Percentiles rank a stretch among this genome's conserved stretches.
These are phyloP conservation scores for Cocos nucifera DNA, from an alignment of 176 grass and related monocot species.

Conservation along the genomic window DNA sequence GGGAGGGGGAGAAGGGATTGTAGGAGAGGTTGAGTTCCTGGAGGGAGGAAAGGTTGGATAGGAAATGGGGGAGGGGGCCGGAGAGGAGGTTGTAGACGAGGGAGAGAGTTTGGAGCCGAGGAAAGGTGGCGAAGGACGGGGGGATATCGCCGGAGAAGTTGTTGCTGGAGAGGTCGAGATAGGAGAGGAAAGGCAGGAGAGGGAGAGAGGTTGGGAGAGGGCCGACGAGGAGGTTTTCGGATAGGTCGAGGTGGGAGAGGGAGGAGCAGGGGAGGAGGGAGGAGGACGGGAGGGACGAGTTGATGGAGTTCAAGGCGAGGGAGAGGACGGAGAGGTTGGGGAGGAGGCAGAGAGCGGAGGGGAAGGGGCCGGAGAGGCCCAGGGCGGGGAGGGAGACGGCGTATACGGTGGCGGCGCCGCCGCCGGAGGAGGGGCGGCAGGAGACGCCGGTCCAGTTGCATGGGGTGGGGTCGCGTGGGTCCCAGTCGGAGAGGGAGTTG, in stretches of 20 bases:
- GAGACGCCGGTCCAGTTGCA: slow-evolving; percentile 19
- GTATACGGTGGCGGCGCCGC: neutral
- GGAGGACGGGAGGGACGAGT: neutral
- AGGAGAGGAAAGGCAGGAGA: neutral
- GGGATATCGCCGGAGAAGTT: slow-evolving; percentile 12
- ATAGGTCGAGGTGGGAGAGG: slow-evolving; percentile 20
- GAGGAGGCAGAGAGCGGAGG: slow-evolving; percentile 3
- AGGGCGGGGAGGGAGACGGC: neutral
- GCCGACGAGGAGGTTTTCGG: neutral
- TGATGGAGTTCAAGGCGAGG: slow-evolving; percentile 1
- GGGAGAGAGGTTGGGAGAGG: neutral
- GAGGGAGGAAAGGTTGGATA: slow-evolving; percentile 6
- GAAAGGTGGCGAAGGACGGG: neutral
- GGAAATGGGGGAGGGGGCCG: neutral
- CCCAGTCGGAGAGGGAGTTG: slow-evolving; percentile 6
- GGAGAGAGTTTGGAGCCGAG: neutral
- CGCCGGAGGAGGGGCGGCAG: neutral
- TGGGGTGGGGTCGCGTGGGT: slow-evolving; percentile 8
- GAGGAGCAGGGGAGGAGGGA: slow-evolving; percentile 9
- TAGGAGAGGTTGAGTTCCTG: slow-evolving; percentile 11
- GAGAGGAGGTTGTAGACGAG: slow-evolving; percentile 7
- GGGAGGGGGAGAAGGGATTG: slow-evolving; percentile 6
- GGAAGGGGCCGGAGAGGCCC: slow-evolving; percentile 3
- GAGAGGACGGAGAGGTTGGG: slow-evolving; percentile 4
- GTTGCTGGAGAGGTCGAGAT: slow-evolving; percentile 11